Percentiles rank a stretch among this genome's conserved stretches.
These are phyloP conservation scores for Nakaseomyces delphensis DNA, from an alignment of 1,139 yeast species.

Conservation along the genomic window DNA sequence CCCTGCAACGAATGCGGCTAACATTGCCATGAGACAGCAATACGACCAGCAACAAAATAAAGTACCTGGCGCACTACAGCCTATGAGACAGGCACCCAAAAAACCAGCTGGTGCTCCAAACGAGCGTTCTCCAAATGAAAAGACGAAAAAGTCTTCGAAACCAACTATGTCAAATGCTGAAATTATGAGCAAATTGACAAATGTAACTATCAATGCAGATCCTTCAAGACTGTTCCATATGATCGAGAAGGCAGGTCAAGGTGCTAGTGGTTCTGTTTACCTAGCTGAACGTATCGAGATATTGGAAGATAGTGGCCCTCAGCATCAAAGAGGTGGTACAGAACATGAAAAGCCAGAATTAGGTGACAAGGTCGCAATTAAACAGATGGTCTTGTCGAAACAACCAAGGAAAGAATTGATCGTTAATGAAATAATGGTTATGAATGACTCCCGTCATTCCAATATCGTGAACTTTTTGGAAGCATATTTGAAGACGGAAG, in stretches of 20 bases:
- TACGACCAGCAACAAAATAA: conserved; percentile 9
- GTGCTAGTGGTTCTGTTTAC: conserved; percentile 95
- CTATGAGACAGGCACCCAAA: conserved; percentile 31
- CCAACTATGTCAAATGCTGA: conserved; percentile 80
- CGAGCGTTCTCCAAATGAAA: conserved; percentile 29
- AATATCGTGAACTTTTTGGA: conserved; percentile 88
- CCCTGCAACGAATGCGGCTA: conserved; percentile 25
- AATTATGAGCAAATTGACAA: conserved; percentile 70
- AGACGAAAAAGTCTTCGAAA: conserved; percentile 49
- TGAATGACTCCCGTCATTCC: conserved; percentile 83
- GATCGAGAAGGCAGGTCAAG: conserved; percentile 97
- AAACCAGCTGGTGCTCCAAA: conserved; percentile 30
- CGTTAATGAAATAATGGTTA: conserved; percentile 83
- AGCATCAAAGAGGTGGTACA: conserved; percentile 9
- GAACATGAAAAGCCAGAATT: conserved; percentile 31
- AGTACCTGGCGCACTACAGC: conserved; percentile 19
- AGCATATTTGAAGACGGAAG: conserved; percentile 58
- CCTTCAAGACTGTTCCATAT: conserved; percentile 81
- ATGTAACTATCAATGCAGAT: conserved; percentile 75
- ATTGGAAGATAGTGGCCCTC: conserved; percentile 14
- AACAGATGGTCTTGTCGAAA: conserved; percentile 83
- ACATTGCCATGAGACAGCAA: conserved; percentile 15
- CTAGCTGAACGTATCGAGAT: conserved; percentile 58
- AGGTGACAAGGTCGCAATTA: conserved; percentile 62
- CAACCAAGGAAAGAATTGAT: conserved; percentile 91